phyloP scores from a whole-genome alignment of 805 yeast species.

The Cyberlindnera veronae region DNA sequence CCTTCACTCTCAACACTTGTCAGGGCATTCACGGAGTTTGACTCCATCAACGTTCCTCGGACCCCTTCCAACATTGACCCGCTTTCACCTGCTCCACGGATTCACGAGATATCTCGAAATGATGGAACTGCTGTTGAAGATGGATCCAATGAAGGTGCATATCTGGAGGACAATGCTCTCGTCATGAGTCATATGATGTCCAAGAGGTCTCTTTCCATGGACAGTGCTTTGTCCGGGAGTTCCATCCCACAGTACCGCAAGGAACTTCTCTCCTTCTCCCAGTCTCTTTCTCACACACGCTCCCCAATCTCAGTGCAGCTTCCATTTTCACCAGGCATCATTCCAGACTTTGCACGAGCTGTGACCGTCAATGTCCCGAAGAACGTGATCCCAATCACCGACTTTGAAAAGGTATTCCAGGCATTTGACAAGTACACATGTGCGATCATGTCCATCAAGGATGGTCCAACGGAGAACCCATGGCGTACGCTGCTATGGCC shows the following conservation, averaged over 20 bases:
- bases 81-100: constrained; percentile 10
- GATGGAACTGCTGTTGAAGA: constrained; percentile 7
- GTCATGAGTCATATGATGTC: constrained; percentile 2
- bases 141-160: not conserved
- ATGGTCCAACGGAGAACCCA: constrained; percentile 64
- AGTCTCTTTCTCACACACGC: constrained; percentile 8
- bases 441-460: constrained; percentile 57
- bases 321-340: too few relatives aligned
- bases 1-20: constrained; percentile 22
- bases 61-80: constrained; percentile 20
- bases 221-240: constrained; percentile 16
- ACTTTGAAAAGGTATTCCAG: constrained; percentile 25
- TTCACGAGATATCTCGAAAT: constrained; percentile 14
- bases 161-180: constrained; percentile 3
- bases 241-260: constrained; percentile 25
- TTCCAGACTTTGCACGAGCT: too few relatives aligned
- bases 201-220: constrained; percentile 20
- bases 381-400: constrained; percentile 2
- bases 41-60: constrained; percentile 15
- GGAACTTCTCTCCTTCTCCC: constrained; percentile 19
- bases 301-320: constrained; percentile 3
- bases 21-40: constrained; percentile 26
- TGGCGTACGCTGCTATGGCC: constrained; percentile 61
- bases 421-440: constrained; percentile 46
- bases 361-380: not conserved